Conservation (phyloP, 371 early-diverging fungal genomes). For the Phascolomyces articulosus region DNA sequence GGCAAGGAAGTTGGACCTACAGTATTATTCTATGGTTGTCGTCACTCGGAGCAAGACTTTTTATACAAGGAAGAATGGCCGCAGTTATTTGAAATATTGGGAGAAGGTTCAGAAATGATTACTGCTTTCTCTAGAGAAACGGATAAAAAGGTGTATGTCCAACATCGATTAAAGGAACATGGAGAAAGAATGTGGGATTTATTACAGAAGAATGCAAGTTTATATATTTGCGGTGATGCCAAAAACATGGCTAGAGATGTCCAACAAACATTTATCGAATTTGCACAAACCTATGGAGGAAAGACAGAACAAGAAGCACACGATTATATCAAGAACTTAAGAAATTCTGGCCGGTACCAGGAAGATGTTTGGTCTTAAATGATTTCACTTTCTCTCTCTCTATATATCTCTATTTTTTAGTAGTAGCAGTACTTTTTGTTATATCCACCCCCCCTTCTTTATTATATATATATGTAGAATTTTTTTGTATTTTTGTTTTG, state of each 20-base stretch:
- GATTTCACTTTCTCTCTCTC: background rate
- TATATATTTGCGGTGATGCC: slow-evolving; percentile 97
- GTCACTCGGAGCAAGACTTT: slow-evolving; percentile 81
- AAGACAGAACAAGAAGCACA: slow-evolving; percentile 70
- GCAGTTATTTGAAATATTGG: slow-evolving; percentile 59
- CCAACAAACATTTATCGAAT: slow-evolving; percentile 37
- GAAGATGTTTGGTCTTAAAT: slow-evolving; percentile 95
- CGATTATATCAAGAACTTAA: slow-evolving; percentile 82
- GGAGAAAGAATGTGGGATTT: slow-evolving; percentile 71
- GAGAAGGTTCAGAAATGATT: slow-evolving; percentile 63
- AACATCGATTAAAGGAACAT: slow-evolving; percentile 73
- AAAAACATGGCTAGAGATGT: slow-evolving; percentile 97
- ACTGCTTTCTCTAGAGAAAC: slow-evolving; percentile 91
- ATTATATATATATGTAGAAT: no score
- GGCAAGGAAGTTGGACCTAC: slow-evolving; percentile 78
- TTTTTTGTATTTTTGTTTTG: no score
- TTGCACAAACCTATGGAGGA: slow-evolving; percentile 74
- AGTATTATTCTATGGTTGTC: slow-evolving; percentile 92
- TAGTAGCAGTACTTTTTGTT: no score
- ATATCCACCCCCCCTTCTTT: no score
- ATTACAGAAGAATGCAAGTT: slow-evolving; percentile 69
- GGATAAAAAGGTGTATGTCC: slow-evolving; percentile 86
- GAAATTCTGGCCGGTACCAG: slow-evolving; percentile 82
- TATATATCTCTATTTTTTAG: no score
- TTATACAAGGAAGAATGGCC: slow-evolving; percentile 89